Conservation (phyloP, 2,329 filamentous ascomycete genomes). For the Xylariaceae sp. region DNA sequence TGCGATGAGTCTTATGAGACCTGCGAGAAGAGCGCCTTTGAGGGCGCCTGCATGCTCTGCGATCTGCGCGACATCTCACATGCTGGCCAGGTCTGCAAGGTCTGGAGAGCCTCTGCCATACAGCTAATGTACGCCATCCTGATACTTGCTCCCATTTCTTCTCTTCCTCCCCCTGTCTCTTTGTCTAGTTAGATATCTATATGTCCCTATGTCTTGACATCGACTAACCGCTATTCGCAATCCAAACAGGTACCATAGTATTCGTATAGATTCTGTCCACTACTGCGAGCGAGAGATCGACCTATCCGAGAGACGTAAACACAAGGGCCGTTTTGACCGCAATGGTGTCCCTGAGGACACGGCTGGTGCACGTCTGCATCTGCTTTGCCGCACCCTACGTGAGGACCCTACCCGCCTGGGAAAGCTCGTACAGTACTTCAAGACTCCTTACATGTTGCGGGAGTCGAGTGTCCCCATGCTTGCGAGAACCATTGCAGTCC, state of each 20-base stretch:
- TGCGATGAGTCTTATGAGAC: constrained; percentile 72
- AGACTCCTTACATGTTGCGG: constrained; percentile 91
- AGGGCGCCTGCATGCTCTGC: constrained; percentile 86
- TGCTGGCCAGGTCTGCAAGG: constrained; percentile 67
- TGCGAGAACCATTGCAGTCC: constrained; percentile 76
- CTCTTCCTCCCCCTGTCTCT: background rate
- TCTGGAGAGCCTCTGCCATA: constrained; percentile 57
- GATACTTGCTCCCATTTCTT: background rate
- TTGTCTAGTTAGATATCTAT: background rate
- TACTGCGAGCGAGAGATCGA: constrained; percentile 85
- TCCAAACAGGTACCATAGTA: constrained; percentile 67
- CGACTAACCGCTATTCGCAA: constrained; percentile 13
- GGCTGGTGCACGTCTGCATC: constrained; percentile 66
- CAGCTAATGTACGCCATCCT: constrained; percentile 54
- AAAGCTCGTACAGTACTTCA: constrained; percentile 68
- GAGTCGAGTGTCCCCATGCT: constrained; percentile 81
- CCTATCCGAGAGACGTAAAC: constrained; percentile 73
- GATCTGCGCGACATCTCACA: constrained; percentile 83
- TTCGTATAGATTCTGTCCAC: constrained; percentile 90
- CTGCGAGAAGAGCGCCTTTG: constrained; percentile 73
- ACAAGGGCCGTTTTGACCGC: constrained; percentile 64
- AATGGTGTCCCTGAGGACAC: constrained; percentile 79
- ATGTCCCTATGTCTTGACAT: constrained; percentile 2
- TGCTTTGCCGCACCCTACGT: constrained; percentile 77
- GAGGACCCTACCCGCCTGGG: constrained; percentile 67